Evolutionary conservation across 129 eudicot species (phyloP), one percentile per base, ranked within the genome.

Genomic region (Lactuca saligna): DNA sequence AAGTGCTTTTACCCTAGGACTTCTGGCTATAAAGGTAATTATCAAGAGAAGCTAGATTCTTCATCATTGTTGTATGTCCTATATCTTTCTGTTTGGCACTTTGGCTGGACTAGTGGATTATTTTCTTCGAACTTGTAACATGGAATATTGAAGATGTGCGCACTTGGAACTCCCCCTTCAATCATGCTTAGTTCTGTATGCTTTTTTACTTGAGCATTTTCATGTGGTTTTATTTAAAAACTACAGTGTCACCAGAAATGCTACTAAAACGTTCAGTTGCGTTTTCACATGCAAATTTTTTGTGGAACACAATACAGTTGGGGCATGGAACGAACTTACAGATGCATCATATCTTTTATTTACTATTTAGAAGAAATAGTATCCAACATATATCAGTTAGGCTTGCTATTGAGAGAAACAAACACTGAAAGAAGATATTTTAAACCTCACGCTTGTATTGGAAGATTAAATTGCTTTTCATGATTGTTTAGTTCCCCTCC

Each of bases 21-120:
- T 85, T 81, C 84, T 85, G 42, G 86, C 90, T 64, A 79, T 81
- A 61, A 85, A 85, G 90, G 90, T 85, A 34, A n/a, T 4, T 59
- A 11, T 49, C 35, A 4, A 9, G 69, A 5, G 58, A 39, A 64
- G 20, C 32, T 42, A 54, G 58, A 20, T 13, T 74, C 50, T 53
- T 68, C 8, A 1, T 41, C 32, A 6, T 34, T 7, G 53, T 56
- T 57, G 62, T 62, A 9, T 68, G 74, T 25, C 17, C 61, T 73
- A 31, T 67, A 37, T 51, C 39, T 57, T 20, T 63, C 63, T 72
- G 63, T 72, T 61, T 63, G 39, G 70, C 39, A 62, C 55, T 72
- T 61, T 63, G 39, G 70, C 39, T 48, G 68, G 78, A 31, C 60
- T 32, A 54, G 11, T 64, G 17, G 29, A 42, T 57, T 42, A 66